These are phyloP conservation scores for Leavenworthia alabamica DNA, from an alignment of 345 rosid species.

Conservation along the genomic window DNA sequence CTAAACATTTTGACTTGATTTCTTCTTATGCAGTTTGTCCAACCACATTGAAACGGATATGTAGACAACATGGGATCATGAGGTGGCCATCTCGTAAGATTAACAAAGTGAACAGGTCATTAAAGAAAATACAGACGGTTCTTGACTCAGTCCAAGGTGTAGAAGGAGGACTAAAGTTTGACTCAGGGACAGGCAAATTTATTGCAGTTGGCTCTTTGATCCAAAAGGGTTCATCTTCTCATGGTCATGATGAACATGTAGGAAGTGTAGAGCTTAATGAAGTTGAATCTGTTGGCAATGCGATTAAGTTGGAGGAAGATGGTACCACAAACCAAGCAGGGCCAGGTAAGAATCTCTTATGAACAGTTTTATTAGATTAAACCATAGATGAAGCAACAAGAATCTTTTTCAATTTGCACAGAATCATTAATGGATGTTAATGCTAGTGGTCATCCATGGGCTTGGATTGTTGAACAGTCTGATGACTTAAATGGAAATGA, in stretches of 20 bases:
- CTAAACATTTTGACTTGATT: conserved; percentile 12
- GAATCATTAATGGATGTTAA: conserved; percentile 35
- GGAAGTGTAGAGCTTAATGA: conserved; percentile 6
- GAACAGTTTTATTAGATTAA: conserved; percentile 2
- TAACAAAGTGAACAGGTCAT: conserved; percentile 83
- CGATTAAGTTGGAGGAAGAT: conserved; percentile 55
- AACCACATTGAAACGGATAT: conserved; percentile 91
- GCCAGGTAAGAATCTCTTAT: conserved; percentile 8
- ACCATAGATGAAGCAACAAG: not conserved
- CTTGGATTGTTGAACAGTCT: conserved; percentile 29
- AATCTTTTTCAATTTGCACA: conserved; percentile 18
- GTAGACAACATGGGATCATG: conserved; percentile 89
- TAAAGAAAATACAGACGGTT: conserved; percentile 77
- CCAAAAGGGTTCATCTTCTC: conserved; percentile 29
- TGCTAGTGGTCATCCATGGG: conserved; percentile 36
- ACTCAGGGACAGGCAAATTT: conserved; percentile 60
- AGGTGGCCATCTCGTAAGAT: conserved; percentile 99
- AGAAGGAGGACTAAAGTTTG: conserved; percentile 70
- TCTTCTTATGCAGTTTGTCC: conserved; percentile 73
- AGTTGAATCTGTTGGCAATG: conserved; percentile 34
- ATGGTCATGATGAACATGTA: conserved; percentile 26
- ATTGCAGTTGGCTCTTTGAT: conserved; percentile 56
- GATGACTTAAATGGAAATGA: conserved; percentile 32
- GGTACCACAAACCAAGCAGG: conserved; percentile 23
- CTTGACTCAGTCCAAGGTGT: conserved; percentile 92